Conservation (phyloP, 2,329 filamentous ascomycete species). For the Pseudogymnoascus sp. region DNA sequence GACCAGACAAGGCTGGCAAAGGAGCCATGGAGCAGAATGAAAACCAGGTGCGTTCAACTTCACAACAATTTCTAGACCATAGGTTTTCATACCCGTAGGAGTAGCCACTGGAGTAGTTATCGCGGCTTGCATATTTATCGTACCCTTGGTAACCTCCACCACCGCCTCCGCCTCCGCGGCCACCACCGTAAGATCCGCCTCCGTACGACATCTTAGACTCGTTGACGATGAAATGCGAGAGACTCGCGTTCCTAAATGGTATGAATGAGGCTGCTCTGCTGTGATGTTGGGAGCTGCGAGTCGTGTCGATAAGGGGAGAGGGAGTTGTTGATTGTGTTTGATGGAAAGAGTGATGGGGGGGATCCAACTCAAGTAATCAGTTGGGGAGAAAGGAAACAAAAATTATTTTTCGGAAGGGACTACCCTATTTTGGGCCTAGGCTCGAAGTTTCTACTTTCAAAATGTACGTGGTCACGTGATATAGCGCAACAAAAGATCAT, state of each 20-base stretch:
- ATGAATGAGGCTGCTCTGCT: constrained; percentile 8
- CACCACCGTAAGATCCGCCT: constrained; percentile 45
- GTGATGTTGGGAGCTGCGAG: constrained; percentile 1
- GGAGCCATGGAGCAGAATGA: neutral
- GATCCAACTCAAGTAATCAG: constrained; percentile 5
- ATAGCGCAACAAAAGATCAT: neutral
- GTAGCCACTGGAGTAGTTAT: constrained; percentile 42
- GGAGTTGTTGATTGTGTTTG: constrained; percentile 8
- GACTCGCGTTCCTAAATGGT: constrained; percentile 5
- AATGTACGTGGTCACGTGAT: neutral
- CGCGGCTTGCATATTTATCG: constrained; percentile 40
- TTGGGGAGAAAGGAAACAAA: constrained; percentile 7
- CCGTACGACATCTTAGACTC: constrained; percentile 60
- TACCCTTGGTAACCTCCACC: constrained; percentile 48
- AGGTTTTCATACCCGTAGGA: constrained; percentile 40
- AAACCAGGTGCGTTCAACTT: constrained; percentile 23
- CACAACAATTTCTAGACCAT: constrained; percentile 31
- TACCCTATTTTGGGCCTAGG: constrained; percentile 8
- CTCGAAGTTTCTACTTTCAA: constrained; percentile 10
- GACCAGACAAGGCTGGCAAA: constrained; percentile 1
- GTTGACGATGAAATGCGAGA: constrained; percentile 6
- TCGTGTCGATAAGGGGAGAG: constrained; percentile 5
- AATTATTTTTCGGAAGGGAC: constrained; percentile 10
- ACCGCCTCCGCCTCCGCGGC: constrained; percentile 36
- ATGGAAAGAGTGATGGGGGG: constrained; percentile 9